A percentile compares a stretch with the other conserved stretches of the same genome.
Conservation (phyloP, 2,329 filamentous ascomycete genomes). For the Colletotrichum cordylinicola region DNA sequence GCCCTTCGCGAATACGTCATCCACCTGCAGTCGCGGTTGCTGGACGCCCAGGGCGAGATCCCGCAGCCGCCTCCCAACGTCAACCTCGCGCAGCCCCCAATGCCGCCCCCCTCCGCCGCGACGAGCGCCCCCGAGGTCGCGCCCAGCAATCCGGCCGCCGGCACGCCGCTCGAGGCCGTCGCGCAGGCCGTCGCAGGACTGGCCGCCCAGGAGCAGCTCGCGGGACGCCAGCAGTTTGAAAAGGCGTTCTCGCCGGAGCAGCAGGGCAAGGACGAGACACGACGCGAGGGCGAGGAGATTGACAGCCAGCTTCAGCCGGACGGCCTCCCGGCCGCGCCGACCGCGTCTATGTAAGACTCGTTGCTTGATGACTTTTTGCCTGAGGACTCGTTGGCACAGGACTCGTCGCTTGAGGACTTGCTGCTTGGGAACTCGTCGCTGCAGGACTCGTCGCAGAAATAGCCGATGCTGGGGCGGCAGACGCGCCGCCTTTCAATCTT, state of each 20-base stretch:
- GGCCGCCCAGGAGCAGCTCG: slow-evolving; percentile 46
- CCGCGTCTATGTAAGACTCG: slow-evolving; percentile 33
- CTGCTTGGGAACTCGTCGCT: not conserved
- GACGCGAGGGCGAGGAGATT: slow-evolving; percentile 56
- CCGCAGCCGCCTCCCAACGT: slow-evolving; percentile 84
- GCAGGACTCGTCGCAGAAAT: too few species aligned
- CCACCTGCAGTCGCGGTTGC: slow-evolving; percentile 82
- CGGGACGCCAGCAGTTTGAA: slow-evolving; percentile 39
- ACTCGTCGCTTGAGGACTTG: too few species aligned
- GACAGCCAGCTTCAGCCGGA: slow-evolving; percentile 57
- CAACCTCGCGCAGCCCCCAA: slow-evolving; percentile 64
- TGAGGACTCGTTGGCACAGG: too few species aligned
- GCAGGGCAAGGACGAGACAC: slow-evolving; percentile 44
- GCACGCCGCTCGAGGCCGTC: slow-evolving; percentile 52
- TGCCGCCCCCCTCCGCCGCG: slow-evolving; percentile 30
- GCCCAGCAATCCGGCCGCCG: slow-evolving; percentile 27
- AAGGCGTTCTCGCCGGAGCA: slow-evolving; percentile 43
- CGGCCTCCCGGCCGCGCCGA: slow-evolving; percentile 32
- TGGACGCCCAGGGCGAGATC: slow-evolving; percentile 83
- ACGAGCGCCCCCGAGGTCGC: slow-evolving; percentile 2
- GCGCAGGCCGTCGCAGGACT: slow-evolving; percentile 54
- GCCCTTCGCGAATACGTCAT: slow-evolving; percentile 92
- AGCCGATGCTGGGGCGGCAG: not conserved
- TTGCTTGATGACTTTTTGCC: not conserved
- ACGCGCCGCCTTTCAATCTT: slow-evolving; percentile 4